These are phyloP conservation scores for Isabelozyma rhagii DNA, from an alignment of 805 yeast species.

Conservation along the genomic window DNA sequence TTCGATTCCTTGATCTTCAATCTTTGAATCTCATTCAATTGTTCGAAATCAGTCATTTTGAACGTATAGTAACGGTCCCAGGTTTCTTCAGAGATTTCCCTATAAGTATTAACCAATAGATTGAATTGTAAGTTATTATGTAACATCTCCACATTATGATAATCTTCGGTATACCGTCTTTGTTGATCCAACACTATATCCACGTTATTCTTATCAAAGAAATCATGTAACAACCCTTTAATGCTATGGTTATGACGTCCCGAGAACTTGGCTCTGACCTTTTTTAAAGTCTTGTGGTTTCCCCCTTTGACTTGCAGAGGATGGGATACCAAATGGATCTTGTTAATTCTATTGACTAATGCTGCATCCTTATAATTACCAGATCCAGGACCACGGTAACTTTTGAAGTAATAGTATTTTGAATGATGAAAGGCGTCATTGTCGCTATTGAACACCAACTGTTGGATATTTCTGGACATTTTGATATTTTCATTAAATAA, in stretches of 20 bases:
- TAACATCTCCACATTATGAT: constrained; percentile 39
- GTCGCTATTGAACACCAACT: constrained; percentile 31
- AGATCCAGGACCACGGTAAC: constrained; percentile 43
- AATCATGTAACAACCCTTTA: constrained; percentile 38
- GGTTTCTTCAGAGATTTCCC: constrained; percentile 36
- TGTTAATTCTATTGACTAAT: constrained; percentile 36
- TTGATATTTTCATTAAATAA: constrained; percentile 22
- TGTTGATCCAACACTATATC: constrained; percentile 27
- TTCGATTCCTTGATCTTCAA: constrained; percentile 12
- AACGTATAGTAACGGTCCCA: constrained; percentile 39
- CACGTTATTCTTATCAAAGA: constrained; percentile 26
- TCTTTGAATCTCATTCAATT: constrained; percentile 16
- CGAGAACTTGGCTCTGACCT: constrained; percentile 15
- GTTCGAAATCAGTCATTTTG: constrained; percentile 38
- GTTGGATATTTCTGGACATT: constrained; percentile 33
- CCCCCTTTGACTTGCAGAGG: constrained; percentile 2
- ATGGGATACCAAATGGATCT: constrained; percentile 24
- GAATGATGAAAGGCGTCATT: constrained; percentile 31
- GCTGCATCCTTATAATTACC: constrained; percentile 46
- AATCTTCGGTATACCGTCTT: constrained; percentile 31
- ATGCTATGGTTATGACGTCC: constrained; percentile 19
- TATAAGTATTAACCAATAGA: constrained; percentile 34
- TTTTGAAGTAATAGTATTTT: constrained; percentile 38
- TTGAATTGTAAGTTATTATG: constrained; percentile 42
- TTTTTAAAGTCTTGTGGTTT: constrained; percentile 3